Conservation (phyloP, 345 rosid genomes). For the Dipteronia sinensis region DNA sequence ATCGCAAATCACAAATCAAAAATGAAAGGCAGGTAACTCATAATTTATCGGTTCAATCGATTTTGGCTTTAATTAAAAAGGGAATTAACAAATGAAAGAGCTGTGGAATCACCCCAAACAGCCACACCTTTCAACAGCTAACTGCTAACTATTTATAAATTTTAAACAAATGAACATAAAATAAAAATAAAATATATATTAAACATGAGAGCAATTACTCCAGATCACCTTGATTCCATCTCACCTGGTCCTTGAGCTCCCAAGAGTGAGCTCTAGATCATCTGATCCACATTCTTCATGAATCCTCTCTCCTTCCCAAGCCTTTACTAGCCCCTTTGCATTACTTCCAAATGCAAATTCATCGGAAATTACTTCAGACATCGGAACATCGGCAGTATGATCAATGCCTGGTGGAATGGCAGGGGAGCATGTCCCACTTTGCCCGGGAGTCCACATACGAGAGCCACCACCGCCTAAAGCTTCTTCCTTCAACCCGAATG, state of each 20-base stretch:
- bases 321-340: constrained; percentile 72
- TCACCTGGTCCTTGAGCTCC: constrained; percentile 78
- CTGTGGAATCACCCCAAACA: constrained; percentile 7
- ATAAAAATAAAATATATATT: neutral
- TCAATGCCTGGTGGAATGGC: constrained; percentile 73
- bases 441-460: constrained; percentile 92
- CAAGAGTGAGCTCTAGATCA: constrained; percentile 98
- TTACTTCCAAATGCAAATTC: constrained; percentile 92
- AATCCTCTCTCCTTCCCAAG: constrained; percentile 99
- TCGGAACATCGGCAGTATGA: constrained; percentile 81
- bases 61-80: neutral
- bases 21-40: constrained; percentile 11
- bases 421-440: constrained; percentile 96
- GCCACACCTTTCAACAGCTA: constrained; percentile 16
- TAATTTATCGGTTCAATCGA: constrained; percentile 4
- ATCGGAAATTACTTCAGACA: constrained; percentile 65
- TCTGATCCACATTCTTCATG: constrained; percentile 92
- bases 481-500: constrained; percentile 75
- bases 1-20: constrained; percentile 24
- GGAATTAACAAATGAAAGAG: neutral
- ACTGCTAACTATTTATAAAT: constrained; percentile 21
- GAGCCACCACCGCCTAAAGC: constrained; percentile 69
- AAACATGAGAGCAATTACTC: constrained; percentile 15
- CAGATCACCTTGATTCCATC: constrained; percentile 18
- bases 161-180: neutral